Conservation (phyloP, 345 rosid species). For the Camelina sativa region DNA sequence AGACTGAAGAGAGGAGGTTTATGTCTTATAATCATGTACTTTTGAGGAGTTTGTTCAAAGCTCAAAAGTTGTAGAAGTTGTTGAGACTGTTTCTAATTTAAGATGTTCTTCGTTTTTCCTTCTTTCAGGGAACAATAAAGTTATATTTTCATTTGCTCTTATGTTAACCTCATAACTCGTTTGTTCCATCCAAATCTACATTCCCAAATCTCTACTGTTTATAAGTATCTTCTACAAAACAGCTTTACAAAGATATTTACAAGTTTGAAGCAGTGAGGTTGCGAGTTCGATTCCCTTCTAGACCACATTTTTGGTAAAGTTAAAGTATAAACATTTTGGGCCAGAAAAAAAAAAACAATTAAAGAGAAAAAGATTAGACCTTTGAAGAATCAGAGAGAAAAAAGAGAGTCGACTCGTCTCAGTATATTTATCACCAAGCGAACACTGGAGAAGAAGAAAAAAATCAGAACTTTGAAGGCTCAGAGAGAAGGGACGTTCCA, state of each 20-base stretch:
- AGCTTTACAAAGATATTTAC: neutral
- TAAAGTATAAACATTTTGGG: neutral
- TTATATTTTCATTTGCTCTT: conserved; percentile 16
- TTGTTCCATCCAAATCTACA: neutral
- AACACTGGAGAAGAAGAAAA: neutral
- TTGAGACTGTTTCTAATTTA: conserved; percentile 26
- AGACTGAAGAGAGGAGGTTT: conserved; percentile 16
- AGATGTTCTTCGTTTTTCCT: neutral
- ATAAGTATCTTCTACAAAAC: neutral
- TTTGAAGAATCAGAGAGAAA: no score
- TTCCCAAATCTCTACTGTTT: neutral
- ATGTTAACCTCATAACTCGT: conserved; percentile 7
- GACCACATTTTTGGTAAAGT: neutral
- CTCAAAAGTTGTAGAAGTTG: conserved; percentile 31
- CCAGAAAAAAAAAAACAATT: no score
- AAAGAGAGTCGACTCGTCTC: neutral
- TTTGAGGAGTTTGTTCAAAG: conserved; percentile 22
- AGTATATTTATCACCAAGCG: neutral
- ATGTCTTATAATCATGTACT: conserved; percentile 19
- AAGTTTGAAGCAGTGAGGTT: neutral
- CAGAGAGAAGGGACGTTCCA: conserved; percentile 19
- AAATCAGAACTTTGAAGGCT: neutral
- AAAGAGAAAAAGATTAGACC: no score
- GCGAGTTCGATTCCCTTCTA: neutral
- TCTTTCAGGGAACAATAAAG: conserved; percentile 16